Percentiles rank a stretch among this genome's conserved stretches.
Conservation (phyloP, 129 eudicot species). For the Arctium minus region DNA sequence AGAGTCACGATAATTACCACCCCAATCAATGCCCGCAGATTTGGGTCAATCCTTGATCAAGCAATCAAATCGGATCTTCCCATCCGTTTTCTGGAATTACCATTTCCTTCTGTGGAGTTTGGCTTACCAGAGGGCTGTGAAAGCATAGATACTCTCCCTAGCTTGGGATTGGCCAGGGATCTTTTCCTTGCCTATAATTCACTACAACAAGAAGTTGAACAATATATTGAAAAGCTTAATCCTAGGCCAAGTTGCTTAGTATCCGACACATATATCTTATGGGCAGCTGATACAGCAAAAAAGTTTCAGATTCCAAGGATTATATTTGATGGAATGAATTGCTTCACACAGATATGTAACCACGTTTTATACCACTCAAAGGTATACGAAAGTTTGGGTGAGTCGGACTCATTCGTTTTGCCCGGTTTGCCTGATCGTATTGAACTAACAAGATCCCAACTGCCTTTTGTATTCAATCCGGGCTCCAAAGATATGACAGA, state of each 20-base stretch:
- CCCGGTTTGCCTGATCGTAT: conserved; percentile 55
- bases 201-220: conserved; percentile 37
- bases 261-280: conserved; percentile 35
- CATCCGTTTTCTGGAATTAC: conserved; percentile 29
- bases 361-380: conserved; percentile 24
- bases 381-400: conserved; percentile 17
- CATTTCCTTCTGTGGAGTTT: conserved; percentile 35
- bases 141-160: conserved; percentile 41
- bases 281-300: conserved; percentile 42
- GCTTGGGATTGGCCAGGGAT: neutral
- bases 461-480: conserved; percentile 29
- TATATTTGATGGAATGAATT: conserved; percentile 50
- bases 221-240: conserved; percentile 33
- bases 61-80: conserved; percentile 36
- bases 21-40: conserved; percentile 27
- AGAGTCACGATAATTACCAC: conserved; percentile 43
- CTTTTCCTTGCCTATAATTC: conserved; percentile 19
- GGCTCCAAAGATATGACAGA: conserved; percentile 4
- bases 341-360: conserved; percentile 51
- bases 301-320: conserved; percentile 54
- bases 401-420: conserved; percentile 33
- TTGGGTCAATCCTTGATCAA: conserved; percentile 37
- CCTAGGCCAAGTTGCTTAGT: conserved; percentile 42
- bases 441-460: conserved; percentile 46
- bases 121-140: conserved; percentile 72